Percentiles rank a stretch among this genome's conserved stretches.
phyloP scores from a whole-genome alignment of 2,329 filamentous ascomycete species.

The Ceratocystis variospora region DNA sequence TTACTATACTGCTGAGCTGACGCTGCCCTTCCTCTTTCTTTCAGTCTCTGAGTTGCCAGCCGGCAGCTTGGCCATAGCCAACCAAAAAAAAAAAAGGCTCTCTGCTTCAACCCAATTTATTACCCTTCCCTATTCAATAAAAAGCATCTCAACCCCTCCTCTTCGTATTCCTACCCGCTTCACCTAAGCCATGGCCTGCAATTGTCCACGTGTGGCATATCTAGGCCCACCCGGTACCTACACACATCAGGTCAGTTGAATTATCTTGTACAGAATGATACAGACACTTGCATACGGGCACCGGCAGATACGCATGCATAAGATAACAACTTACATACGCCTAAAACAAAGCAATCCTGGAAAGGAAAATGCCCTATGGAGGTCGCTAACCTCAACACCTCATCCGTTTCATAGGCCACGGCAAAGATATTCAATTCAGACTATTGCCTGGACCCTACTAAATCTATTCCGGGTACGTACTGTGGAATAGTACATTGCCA shows the following conservation, averaged over 20 bases:
- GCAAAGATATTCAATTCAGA: conserved; percentile 35
- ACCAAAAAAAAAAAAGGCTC: no score
- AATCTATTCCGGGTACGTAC: conserved; percentile 36
- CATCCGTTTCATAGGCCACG: conserved; percentile 29
- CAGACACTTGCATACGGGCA: conserved; percentile 1
- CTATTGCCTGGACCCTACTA: conserved; percentile 37
- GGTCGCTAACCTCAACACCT: background rate
- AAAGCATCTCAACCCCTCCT: background rate
- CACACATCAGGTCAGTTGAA: conserved; percentile 34
- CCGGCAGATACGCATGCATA: conserved; percentile 11
- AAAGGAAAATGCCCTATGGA: no score
- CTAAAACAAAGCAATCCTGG: background rate
- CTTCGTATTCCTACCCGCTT: background rate
- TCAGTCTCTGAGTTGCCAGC: no score
- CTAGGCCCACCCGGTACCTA: conserved; percentile 38
- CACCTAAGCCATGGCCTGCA: conserved; percentile 22
- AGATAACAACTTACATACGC: conserved; percentile 15
- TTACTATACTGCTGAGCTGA: no score
- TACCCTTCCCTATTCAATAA: background rate
- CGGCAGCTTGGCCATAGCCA: no score
- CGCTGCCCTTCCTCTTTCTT: no score
- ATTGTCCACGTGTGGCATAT: conserved; percentile 33
- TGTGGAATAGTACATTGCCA: no score
- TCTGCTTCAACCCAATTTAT: no score
- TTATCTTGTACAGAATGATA: background rate